Conservation (phyloP, 2,329 filamentous ascomycete species). For the Ascosphaera aggregata region DNA sequence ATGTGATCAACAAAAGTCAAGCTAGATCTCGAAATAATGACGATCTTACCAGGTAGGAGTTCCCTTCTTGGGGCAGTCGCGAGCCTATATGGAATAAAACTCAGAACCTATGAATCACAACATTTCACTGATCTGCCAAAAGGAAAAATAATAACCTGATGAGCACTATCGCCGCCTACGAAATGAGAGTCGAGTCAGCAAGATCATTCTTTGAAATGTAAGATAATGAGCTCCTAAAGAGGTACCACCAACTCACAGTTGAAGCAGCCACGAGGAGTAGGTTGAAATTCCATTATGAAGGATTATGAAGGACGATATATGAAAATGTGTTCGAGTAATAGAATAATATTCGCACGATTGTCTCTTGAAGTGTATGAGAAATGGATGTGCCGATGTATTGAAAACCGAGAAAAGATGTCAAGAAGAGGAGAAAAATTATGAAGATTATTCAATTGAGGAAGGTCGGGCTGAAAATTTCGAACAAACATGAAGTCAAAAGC, state of each 20-base stretch:
- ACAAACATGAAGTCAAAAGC: neutral
- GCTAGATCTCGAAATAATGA: too few species aligned
- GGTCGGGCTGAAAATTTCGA: neutral
- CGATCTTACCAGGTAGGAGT: conserved; percentile 51
- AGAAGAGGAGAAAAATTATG: conserved; percentile 1
- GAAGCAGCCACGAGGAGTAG: conserved; percentile 30
- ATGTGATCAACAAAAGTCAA: conserved; percentile 5
- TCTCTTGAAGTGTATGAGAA: conserved; percentile 2
- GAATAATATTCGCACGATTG: neutral
- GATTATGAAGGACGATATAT: conserved; percentile 1
- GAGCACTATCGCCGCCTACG: conserved; percentile 50
- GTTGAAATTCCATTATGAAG: conserved; percentile 25
- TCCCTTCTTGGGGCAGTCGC: conserved; percentile 68
- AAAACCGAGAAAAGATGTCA: conserved; percentile 1
- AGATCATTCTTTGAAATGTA: too few species aligned
- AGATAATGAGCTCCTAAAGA: conserved; percentile 1
- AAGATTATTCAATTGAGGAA: neutral
- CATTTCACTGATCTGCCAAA: conserved; percentile 4
- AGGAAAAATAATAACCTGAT: conserved; percentile 38
- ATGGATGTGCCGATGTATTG: neutral
- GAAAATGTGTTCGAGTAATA: conserved; percentile 1
- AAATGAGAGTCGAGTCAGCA: conserved; percentile 8
- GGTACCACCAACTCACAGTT: conserved; percentile 26
- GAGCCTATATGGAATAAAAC: conserved; percentile 32
- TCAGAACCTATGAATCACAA: conserved; percentile 6